Evolutionary conservation across 257 asterid genomes (phyloP).

Genomic region (Capsicum pubescens): DNA sequence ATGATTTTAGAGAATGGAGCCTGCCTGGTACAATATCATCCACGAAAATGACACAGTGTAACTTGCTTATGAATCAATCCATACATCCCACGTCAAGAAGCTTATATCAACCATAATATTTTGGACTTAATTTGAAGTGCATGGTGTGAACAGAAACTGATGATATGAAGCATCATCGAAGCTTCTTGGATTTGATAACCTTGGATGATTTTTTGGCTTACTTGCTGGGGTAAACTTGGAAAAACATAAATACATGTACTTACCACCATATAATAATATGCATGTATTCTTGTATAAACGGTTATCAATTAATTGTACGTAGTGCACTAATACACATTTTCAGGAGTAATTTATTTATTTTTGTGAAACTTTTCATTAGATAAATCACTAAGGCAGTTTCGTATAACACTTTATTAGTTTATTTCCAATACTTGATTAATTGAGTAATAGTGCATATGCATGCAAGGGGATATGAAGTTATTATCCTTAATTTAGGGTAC

Average conservation of each 20-base stretch:
- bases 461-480: too few relatives aligned
- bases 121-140: not conserved
- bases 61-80: not conserved
- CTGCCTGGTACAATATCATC: not conserved
- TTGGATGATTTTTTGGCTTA: not conserved
- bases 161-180: conserved; percentile 13
- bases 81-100: not conserved
- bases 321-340: not conserved
- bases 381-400: not conserved
- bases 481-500: too few relatives aligned
- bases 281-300: not conserved
- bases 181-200: not conserved
- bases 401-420: not conserved
- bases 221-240: not conserved
- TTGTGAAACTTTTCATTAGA: not conserved
- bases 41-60: not conserved
- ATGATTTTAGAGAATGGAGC: not conserved
- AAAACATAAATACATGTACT: not conserved
- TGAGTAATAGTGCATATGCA: too few relatives aligned
- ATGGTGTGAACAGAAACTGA: not conserved
- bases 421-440: too few relatives aligned
- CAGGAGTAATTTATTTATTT: not conserved
- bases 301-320: not conserved
- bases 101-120: not conserved
- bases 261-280: not conserved